These are phyloP conservation scores for Collybiopsis confluens DNA, from an alignment of 768 basidiomycete genomes.

Conservation along the genomic window DNA sequence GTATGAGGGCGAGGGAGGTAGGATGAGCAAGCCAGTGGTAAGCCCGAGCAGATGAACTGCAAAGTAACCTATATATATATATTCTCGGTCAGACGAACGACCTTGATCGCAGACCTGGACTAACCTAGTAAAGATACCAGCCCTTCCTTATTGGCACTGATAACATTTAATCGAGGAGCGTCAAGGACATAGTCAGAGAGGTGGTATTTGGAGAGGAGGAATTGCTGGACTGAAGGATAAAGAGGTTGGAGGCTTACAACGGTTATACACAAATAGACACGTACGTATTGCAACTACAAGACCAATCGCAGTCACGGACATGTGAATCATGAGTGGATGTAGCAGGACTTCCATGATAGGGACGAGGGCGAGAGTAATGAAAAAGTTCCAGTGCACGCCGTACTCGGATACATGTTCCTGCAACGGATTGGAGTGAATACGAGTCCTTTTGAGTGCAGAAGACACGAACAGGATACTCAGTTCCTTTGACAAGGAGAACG, in stretches of 20 bases:
- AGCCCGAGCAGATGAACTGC: slow-evolving; percentile 86
- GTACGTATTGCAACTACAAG: slow-evolving; percentile 55
- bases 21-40: slow-evolving; percentile 72
- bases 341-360: slow-evolving; percentile 69
- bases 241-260: not conserved
- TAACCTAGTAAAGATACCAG: slow-evolving; percentile 72
- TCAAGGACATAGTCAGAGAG: slow-evolving; percentile 64
- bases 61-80: slow-evolving; percentile 63
- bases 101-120: not conserved
- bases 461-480: slow-evolving; percentile 81
- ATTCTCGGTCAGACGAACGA: not conserved
- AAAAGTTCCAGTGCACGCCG: slow-evolving; percentile 98
- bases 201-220: slow-evolving; percentile 48
- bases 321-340: slow-evolving; percentile 55
- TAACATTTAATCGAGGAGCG: slow-evolving; percentile 54
- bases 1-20: slow-evolving; percentile 74
- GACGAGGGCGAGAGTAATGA: slow-evolving; percentile 83
- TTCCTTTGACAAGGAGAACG: slow-evolving; percentile 84
- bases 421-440: not conserved
- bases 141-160: slow-evolving; percentile 91
- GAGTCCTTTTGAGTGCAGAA: not conserved
- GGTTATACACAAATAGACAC: slow-evolving; percentile 13
- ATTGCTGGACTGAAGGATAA: slow-evolving; percentile 66
- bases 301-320: slow-evolving; percentile 62
- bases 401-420: slow-evolving; percentile 96